These are phyloP conservation scores for Paraphaeosphaeria sporulosa DNA, from an alignment of 2,329 filamentous ascomycete genomes.

Conservation along the genomic window DNA sequence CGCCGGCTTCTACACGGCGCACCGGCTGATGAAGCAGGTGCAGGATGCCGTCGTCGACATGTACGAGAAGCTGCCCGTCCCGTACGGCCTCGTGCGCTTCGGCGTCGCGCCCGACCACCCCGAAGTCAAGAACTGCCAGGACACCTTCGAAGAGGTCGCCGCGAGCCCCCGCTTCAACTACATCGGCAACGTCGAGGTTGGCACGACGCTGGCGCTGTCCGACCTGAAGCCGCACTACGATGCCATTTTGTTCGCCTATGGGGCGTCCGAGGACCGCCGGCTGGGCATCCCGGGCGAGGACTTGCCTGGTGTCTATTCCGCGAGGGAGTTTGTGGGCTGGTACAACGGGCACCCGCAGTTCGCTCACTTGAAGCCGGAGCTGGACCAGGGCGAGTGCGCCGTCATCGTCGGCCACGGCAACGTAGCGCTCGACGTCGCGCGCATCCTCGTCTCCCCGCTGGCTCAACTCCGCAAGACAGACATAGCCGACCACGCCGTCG, in stretches of 20 bases:
- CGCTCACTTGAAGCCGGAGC: slow-evolving; percentile 73
- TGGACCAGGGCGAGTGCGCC: slow-evolving; percentile 79
- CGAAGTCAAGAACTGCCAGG: slow-evolving; percentile 98
- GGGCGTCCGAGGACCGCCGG: slow-evolving; percentile 81
- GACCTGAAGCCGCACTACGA: slow-evolving; percentile 84
- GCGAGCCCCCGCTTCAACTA: slow-evolving; percentile 84
- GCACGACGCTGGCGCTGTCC: slow-evolving; percentile 71
- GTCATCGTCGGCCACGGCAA: slow-evolving; percentile 95
- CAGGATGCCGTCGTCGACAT: slow-evolving; percentile 82
- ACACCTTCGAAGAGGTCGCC: slow-evolving; percentile 90
- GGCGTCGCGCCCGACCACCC: slow-evolving; percentile 98
- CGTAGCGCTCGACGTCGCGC: slow-evolving; percentile 90
- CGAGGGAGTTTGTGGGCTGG: slow-evolving; percentile 95
- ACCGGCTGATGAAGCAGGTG: slow-evolving; percentile 80
- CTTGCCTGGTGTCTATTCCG: slow-evolving; percentile 79
- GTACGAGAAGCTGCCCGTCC: slow-evolving; percentile 93
- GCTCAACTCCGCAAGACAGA: slow-evolving; percentile 81
- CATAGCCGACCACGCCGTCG: slow-evolving; percentile 84
- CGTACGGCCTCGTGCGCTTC: slow-evolving; percentile 90
- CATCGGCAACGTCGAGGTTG: slow-evolving; percentile 86
- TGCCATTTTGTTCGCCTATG: slow-evolving; percentile 90
- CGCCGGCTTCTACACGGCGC: slow-evolving; percentile 93
- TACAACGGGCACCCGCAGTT: slow-evolving; percentile 95
- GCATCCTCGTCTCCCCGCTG: slow-evolving; percentile 81
- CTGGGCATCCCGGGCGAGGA: slow-evolving; percentile 83